These are phyloP conservation scores for Gossypium trilobum DNA, from an alignment of 441 rosid genomes.

Conservation along the genomic window DNA sequence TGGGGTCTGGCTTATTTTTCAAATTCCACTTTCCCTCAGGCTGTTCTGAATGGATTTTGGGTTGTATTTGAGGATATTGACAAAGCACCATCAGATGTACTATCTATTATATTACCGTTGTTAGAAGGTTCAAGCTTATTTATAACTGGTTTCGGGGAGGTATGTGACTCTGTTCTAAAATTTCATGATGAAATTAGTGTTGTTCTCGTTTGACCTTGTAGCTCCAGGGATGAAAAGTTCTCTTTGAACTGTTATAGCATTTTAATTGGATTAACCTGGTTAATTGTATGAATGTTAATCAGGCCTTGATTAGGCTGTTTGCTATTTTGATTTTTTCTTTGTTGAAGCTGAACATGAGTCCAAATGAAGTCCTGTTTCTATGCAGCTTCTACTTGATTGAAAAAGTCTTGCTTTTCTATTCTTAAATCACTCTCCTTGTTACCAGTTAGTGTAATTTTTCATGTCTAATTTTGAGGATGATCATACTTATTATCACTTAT, in stretches of 20 bases:
- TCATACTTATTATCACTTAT: neutral
- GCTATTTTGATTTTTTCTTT: neutral
- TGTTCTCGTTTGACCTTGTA: neutral
- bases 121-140: conserved; percentile 71
- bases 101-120: conserved; percentile 70
- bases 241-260: neutral
- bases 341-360: neutral
- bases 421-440: neutral
- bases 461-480: neutral
- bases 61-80: conserved; percentile 94
- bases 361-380: neutral
- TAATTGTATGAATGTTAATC: neutral
- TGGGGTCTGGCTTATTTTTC: neutral
- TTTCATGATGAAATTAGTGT: conserved; percentile 1
- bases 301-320: neutral
- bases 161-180: conserved; percentile 18
- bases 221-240: neutral
- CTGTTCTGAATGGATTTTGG: conserved; percentile 74
- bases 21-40: conserved; percentile 38
- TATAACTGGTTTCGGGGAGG: conserved; percentile 77
- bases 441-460: neutral
- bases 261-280: neutral
- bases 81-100: conserved; percentile 86
- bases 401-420: neutral
- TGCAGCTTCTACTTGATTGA: conserved; percentile 1